Conservation (phyloP, 1,139 yeast genomes). For the Arxiozyma bovina region DNA sequence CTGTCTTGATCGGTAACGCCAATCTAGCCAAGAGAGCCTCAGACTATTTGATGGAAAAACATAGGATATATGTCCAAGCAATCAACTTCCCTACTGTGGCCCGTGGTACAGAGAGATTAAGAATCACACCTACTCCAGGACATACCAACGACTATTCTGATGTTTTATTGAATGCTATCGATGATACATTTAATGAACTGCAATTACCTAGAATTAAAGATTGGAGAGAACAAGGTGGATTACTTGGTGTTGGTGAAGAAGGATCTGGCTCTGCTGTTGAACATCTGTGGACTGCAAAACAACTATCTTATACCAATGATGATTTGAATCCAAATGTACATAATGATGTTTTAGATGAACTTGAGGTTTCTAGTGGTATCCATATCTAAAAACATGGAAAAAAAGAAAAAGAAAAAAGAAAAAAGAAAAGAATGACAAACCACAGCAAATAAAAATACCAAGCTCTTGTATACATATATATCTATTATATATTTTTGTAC, state of each 20-base stretch:
- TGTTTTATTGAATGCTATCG: constrained; percentile 67
- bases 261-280: constrained; percentile 38
- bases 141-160: constrained; percentile 73
- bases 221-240: constrained; percentile 76
- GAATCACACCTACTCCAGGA: constrained; percentile 98
- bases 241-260: constrained; percentile 74
- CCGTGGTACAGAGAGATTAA: constrained; percentile 87
- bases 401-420: too few relatives aligned
- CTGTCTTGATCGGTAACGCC: constrained; percentile 90
- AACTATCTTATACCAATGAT: constrained; percentile 51
- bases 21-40: constrained; percentile 85
- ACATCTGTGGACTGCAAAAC: constrained; percentile 77
- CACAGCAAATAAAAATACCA: too few relatives aligned
- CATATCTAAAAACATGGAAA: too few relatives aligned
- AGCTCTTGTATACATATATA: background rate
- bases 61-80: constrained; percentile 91
- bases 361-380: constrained; percentile 66
- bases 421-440: background rate
- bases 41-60: constrained; percentile 74
- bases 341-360: constrained; percentile 49
- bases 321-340: constrained; percentile 59
- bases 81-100: constrained; percentile 98
- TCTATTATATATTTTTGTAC: background rate
- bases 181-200: constrained; percentile 68
- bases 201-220: constrained; percentile 65